Percentiles rank a stretch among this genome's conserved stretches.
These are phyloP conservation scores for Amaranthus palmeri DNA, from an alignment of 148 eudicot species.

Conservation along the genomic window DNA sequence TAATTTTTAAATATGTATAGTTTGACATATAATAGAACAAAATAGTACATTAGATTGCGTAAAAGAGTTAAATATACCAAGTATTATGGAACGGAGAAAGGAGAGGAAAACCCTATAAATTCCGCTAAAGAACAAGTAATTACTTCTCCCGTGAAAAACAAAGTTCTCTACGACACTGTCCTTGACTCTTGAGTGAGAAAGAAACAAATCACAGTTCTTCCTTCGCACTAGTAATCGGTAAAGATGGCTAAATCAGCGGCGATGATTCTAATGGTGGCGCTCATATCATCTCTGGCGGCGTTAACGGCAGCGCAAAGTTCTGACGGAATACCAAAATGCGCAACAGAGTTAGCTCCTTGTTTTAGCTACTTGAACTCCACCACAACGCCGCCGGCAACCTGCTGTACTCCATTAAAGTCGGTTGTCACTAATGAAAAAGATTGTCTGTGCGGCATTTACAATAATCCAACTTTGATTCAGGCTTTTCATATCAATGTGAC, in stretches of 20 bases:
- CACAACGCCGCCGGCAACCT: constrained; percentile 21
- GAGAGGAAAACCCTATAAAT: too few relatives aligned
- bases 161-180: too few relatives aligned
- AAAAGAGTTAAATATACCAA: too few relatives aligned
- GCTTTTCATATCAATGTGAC: constrained; percentile 29
- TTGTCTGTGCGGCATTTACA: constrained; percentile 35
- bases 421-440: constrained; percentile 27
- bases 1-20: too few relatives aligned
- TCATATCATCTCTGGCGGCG: constrained; percentile 12
- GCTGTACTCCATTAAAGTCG: constrained; percentile 35
- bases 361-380: constrained; percentile 24
- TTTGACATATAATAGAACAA: too few relatives aligned
- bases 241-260: not conserved
- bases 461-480: constrained; percentile 16
- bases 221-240: too few relatives aligned
- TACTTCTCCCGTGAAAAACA: too few relatives aligned
- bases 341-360: constrained; percentile 18
- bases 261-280: constrained; percentile 1
- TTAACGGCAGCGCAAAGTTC: constrained; percentile 10
- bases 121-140: too few relatives aligned
- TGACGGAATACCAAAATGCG: constrained; percentile 16
- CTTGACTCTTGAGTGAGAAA: too few relatives aligned
- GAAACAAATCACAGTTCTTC: too few relatives aligned
- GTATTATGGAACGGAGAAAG: too few relatives aligned
- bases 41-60: too few relatives aligned